These are phyloP conservation scores for Tuber borchii DNA, from an alignment of 495 filamentous ascomycete genomes.

Conservation along the genomic window DNA sequence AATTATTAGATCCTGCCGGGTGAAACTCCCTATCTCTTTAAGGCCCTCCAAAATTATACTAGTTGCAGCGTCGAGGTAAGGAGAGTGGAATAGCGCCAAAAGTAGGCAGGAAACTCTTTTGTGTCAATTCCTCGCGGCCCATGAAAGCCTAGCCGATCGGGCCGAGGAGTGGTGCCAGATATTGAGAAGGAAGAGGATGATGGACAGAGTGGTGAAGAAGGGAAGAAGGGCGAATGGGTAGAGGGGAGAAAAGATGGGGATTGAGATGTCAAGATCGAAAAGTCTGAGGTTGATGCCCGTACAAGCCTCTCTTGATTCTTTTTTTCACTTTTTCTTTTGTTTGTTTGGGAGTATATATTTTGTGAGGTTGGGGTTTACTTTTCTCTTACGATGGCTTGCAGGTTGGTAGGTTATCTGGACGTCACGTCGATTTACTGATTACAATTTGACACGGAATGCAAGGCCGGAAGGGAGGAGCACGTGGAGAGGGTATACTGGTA, in stretches of 20 bases:
- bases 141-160: no score
- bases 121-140: no score
- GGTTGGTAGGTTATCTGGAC: not conserved
- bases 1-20: slow-evolving; percentile 58
- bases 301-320: not conserved
- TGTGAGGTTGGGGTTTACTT: not conserved
- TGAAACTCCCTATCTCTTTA: slow-evolving; percentile 66
- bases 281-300: not conserved
- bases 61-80: slow-evolving; percentile 73
- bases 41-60: slow-evolving; percentile 76
- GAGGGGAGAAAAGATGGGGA: slow-evolving; percentile 24
- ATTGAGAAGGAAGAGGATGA: slow-evolving; percentile 59
- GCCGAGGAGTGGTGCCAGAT: slow-evolving; percentile 82
- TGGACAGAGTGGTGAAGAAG: slow-evolving; percentile 12
- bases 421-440: not conserved
- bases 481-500: not conserved
- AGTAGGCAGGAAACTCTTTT: no score
- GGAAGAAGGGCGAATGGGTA: slow-evolving; percentile 15
- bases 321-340: not conserved
- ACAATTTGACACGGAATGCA: not conserved
- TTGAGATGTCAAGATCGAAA: slow-evolving; percentile 20
- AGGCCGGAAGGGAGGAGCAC: not conserved
- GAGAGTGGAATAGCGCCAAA: no score
- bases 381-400: not conserved
- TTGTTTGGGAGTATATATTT: not conserved